Conservation (phyloP, 2,329 filamentous ascomycete genomes). For the Verticillium albo-atrum region DNA sequence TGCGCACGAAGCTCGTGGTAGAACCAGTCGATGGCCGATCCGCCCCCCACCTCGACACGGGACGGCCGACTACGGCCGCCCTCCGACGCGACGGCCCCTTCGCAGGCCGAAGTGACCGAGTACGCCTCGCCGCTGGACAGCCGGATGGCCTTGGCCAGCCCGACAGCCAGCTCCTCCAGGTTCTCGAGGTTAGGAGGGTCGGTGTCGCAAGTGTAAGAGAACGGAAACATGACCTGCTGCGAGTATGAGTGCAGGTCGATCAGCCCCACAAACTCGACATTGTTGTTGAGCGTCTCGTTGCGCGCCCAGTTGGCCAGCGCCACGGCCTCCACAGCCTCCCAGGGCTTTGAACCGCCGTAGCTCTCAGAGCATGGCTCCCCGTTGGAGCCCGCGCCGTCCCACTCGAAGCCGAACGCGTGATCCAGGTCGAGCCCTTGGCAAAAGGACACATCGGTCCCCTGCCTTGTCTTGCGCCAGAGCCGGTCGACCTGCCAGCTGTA, state of each 20-base stretch:
- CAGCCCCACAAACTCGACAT: constrained; percentile 75
- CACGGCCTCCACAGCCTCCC: constrained; percentile 76
- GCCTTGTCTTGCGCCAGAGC: constrained; percentile 91
- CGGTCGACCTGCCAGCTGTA: constrained; percentile 91
- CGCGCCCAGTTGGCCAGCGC: constrained; percentile 76
- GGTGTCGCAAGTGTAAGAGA: constrained; percentile 74
- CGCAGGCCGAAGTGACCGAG: constrained; percentile 78
- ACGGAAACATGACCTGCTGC: constrained; percentile 91
- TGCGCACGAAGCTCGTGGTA: constrained; percentile 79
- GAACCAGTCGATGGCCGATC: constrained; percentile 91
- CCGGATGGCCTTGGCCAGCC: constrained; percentile 84
- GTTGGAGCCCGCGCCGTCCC: constrained; percentile 62
- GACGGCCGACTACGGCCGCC: constrained; percentile 17
- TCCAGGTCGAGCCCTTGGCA: constrained; percentile 89
- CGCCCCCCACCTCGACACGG: constrained; percentile 70
- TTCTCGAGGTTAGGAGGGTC: constrained; percentile 86
- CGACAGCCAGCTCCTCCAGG: constrained; percentile 82
- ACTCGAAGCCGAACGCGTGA: constrained; percentile 78
- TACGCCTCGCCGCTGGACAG: constrained; percentile 73
- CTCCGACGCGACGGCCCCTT: constrained; percentile 57
- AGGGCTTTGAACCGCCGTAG: constrained; percentile 78
- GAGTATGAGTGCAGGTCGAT: constrained; percentile 93
- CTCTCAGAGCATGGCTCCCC: constrained; percentile 85
- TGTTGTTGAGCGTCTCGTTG: constrained; percentile 68
- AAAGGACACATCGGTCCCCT: constrained; percentile 75